Evolutionary conservation across 495 filamentous ascomycete species (phyloP), one percentile per base, ranked within the genome.

Genomic region (Neohortaea acidophila): DNA sequence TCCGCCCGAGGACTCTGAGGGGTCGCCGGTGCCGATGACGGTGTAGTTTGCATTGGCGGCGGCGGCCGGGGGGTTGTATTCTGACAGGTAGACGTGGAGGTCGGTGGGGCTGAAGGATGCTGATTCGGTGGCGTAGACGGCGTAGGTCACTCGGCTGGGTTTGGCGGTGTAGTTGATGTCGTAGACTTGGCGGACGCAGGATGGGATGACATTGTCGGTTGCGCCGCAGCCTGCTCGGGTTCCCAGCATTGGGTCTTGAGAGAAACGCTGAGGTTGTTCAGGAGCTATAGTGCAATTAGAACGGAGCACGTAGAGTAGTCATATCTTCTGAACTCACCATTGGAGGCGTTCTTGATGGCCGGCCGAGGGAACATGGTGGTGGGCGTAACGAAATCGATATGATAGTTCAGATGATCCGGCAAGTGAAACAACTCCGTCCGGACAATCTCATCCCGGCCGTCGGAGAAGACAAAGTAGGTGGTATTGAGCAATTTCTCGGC

Each of bases 161-260:
- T 38, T 11, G 6, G 35, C 35, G 4, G 14, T 19, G 14, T 38
- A 14, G 20, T 28, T 25, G 35, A 38, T 38, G 6, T 38, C 10
- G 21, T 38, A 38, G n/a, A 21, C 20, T 14, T 38, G 21, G 10
- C 35, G n/a, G 35, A 38, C 27, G 15, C 35, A 38, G 15, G 35
- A 10, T 14, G 35, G 35, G 4, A 22, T 38, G 9, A 14, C 20
- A 17, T 23, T 11, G 15, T 21, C 18, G 35, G n/a, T 26, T 7
- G 21, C 6, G 14, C 19, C 35, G 27, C 35, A 38, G 5, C 11
- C 20, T 3, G 35, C 35, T 21, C 8, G 13, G 12, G 9, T 22
- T 9, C n/a, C n/a, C 4, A 23, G 24, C 21, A 4, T 7, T 18
- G 7, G 4, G 2, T 19, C 20, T 21, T 21, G 13, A 9, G 15